Base-by-base conservation (phyloP, 805 yeast genomes). In the Ogataea saltuana region DNA sequence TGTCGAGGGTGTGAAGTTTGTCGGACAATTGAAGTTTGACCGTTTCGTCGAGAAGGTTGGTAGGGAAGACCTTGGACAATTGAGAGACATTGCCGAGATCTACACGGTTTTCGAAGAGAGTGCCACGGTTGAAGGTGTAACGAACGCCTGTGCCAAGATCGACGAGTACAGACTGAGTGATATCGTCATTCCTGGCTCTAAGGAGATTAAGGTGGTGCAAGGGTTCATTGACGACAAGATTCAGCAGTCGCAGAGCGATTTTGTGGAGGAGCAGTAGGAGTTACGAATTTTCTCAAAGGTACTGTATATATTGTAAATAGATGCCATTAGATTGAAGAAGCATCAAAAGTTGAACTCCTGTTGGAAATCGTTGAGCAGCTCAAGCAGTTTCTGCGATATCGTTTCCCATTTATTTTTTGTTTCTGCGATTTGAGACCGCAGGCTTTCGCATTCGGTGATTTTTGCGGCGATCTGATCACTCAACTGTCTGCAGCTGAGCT, bases 1-100 rank as follows among this genome's bases (percentile, higher is more conserved):
- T 39, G 68, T 80, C 20, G 69, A 76, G 42, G 97, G 97, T 18
- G 70, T 90, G 32, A 70, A 78, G 53, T 78, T 67, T 51, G 76
- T 88, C 30, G 88, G 95, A 20, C 71, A 78, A 55, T 66, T 88
- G 61, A 87, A 87, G 67, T 68, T 80, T 33, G 69, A 69, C 46
- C 77, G 79, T 55, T 83, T 76, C 49, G 52, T 50, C 16, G 49
- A 51, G 7, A 45, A 49, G 25, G 41, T 56, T 11, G 71, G 59
- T 8, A 56, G 67, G 18, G 68, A 68, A 23, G 79, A 80, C 20
- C 67, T 76, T 29, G 69, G 63, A 5, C 73, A 72, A 41, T 71
- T 70, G 16, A 58, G 63, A 42, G 69, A 67, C 46, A 59, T 67
- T 39, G 66, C 65, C 22, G 71, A 67, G 49, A 46, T 56, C 12